Conservation (phyloP, 2,329 filamentous ascomycete genomes). For the Fusarium pilosicola region DNA sequence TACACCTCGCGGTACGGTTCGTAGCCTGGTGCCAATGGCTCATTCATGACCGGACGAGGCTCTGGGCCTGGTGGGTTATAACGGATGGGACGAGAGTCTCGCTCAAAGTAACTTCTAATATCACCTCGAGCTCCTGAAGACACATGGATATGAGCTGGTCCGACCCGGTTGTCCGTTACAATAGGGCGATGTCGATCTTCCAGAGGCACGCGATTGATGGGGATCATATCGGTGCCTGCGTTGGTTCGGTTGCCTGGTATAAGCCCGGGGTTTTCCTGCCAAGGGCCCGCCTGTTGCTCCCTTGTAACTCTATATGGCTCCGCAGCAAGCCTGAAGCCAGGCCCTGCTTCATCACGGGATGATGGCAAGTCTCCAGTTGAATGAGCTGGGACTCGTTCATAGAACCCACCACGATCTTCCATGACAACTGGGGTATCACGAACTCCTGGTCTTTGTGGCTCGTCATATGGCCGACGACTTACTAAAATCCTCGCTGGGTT, state of each 20-base stretch:
- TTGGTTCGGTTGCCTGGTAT: slow-evolving; percentile 29
- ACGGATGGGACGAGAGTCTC: slow-evolving; percentile 14
- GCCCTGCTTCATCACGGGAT: slow-evolving; percentile 13
- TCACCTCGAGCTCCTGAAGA: slow-evolving; percentile 5
- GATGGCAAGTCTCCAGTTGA: slow-evolving; percentile 15
- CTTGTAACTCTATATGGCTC: slow-evolving; percentile 23
- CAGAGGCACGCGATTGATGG: slow-evolving; percentile 22
- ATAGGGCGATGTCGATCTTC: slow-evolving; percentile 14
- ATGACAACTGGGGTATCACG: slow-evolving; percentile 51
- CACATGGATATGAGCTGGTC: slow-evolving; percentile 1
- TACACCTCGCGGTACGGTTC: slow-evolving; percentile 42
- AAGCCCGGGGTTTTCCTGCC: slow-evolving; percentile 37
- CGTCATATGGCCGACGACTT: slow-evolving; percentile 45
- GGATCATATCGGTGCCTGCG: slow-evolving; percentile 33
- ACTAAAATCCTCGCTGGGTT: slow-evolving; percentile 30
- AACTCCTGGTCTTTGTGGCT: slow-evolving; percentile 46
- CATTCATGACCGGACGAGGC: slow-evolving; percentile 22
- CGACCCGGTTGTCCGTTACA: slow-evolving; percentile 18
- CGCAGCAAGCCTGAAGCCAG: slow-evolving; percentile 25
- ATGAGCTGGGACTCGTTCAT: slow-evolving; percentile 46
- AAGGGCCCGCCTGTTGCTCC: slow-evolving; percentile 31
- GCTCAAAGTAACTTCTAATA: slow-evolving; percentile 6
- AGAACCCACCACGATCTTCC: slow-evolving; percentile 54
- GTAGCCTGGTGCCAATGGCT: slow-evolving; percentile 14
- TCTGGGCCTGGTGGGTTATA: slow-evolving; percentile 15